Conservation (phyloP, 495 filamentous ascomycete genomes). For the Alectoria sarmentosa region DNA sequence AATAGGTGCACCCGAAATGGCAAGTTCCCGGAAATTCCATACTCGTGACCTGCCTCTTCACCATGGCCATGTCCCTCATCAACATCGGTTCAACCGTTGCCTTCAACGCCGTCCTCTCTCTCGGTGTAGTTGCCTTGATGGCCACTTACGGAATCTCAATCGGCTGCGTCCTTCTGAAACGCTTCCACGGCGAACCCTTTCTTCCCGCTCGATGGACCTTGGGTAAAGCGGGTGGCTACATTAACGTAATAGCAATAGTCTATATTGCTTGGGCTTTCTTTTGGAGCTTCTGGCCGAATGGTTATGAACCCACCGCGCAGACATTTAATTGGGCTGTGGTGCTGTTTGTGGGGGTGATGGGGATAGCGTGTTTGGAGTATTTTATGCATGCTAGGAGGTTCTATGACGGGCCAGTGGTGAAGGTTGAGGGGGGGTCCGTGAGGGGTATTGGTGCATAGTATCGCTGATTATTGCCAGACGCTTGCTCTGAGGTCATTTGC, state of each 20-base stretch:
- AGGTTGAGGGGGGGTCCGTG: background rate
- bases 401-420: constrained; percentile 10
- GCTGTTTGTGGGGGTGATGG: background rate
- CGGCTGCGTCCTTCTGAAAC: constrained; percentile 29
- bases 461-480: background rate
- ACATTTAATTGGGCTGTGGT: background rate
- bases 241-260: constrained; percentile 33
- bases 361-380: background rate
- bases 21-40: constrained; percentile 45
- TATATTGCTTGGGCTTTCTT: constrained; percentile 30
- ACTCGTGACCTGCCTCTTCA: constrained; percentile 25
- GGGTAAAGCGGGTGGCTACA: constrained; percentile 28
- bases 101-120: constrained; percentile 33
- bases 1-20: constrained; percentile 42
- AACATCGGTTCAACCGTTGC: constrained; percentile 35
- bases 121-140: constrained; percentile 27
- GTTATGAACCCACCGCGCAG: background rate
- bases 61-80: constrained; percentile 31
- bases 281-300: constrained; percentile 27
- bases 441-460: background rate
- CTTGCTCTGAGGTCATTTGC: no score
- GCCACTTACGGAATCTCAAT: constrained; percentile 35
- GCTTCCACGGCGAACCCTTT: constrained; percentile 28
- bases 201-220: constrained; percentile 31
- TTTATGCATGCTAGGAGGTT: background rate